phyloP scores from a whole-genome alignment of 805 yeast genomes.

The Yamadazyma phyllophila region DNA sequence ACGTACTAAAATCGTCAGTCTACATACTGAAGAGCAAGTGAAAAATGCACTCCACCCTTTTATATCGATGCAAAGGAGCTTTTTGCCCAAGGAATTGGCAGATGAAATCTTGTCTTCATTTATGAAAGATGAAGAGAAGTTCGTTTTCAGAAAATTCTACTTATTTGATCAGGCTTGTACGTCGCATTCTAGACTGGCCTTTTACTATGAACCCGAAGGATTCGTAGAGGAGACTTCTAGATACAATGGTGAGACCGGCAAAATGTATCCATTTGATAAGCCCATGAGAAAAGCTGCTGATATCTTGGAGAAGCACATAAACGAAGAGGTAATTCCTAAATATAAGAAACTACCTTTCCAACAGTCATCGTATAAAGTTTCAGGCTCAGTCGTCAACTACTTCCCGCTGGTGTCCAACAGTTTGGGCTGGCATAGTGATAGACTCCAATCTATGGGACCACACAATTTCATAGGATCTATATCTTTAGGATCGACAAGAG shows the following conservation, averaged over 20 bases:
- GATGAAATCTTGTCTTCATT: constrained; percentile 43
- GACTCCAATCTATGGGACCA: constrained; percentile 71
- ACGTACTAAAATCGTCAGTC: constrained; percentile 28
- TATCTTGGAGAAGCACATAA: constrained; percentile 39
- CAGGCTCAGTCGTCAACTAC: constrained; percentile 54
- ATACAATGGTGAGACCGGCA: constrained; percentile 43
- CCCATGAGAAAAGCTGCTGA: constrained; percentile 38
- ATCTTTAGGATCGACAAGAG: constrained; percentile 68
- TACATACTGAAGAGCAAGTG: constrained; percentile 54
- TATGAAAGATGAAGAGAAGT: constrained; percentile 37
- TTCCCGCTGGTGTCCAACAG: constrained; percentile 50
- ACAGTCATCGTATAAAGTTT: constrained; percentile 47
- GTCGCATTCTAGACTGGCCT: constrained; percentile 52
- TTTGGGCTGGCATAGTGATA: constrained; percentile 76
- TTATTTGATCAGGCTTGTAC: constrained; percentile 61
- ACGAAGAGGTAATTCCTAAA: constrained; percentile 32
- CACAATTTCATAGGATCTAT: constrained; percentile 64
- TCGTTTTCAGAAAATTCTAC: constrained; percentile 48
- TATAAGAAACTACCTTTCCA: constrained; percentile 39
- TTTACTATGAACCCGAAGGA: constrained; percentile 17
- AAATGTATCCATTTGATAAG: constrained; percentile 32
- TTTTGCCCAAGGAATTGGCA: constrained; percentile 52
- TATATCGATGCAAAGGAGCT: constrained; percentile 47
- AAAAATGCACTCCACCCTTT: constrained; percentile 46
- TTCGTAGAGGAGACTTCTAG: constrained; percentile 18